A percentile compares a stretch with the other conserved stretches of the same genome.
These are phyloP conservation scores for Epichloe bromicola DNA, from an alignment of 2,329 filamentous ascomycete species.

Conservation along the genomic window DNA sequence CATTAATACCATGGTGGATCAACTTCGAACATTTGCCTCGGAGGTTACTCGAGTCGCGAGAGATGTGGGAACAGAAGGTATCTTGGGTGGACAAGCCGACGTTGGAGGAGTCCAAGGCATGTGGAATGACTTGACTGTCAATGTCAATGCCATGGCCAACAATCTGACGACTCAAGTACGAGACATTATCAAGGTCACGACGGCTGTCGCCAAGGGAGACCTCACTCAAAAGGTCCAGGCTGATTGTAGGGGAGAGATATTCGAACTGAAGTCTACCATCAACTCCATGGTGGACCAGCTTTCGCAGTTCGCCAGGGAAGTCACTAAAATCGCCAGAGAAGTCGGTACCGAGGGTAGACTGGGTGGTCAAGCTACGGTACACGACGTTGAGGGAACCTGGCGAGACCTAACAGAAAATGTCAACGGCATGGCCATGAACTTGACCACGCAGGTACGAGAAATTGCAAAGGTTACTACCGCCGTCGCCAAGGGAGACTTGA, in stretches of 20 bases:
- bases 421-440: constrained; percentile 97
- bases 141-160: constrained; percentile 80
- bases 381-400: constrained; percentile 96
- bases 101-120: constrained; percentile 77
- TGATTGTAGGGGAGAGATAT: constrained; percentile 82
- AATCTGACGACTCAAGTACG: constrained; percentile 81
- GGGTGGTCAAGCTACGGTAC: constrained; percentile 87
- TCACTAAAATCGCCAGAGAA: constrained; percentile 90
- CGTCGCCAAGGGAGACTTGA: constrained; percentile 86
- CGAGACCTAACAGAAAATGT: constrained; percentile 90
- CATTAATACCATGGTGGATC: constrained; percentile 83
- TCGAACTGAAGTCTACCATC: constrained; percentile 92
- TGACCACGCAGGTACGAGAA: constrained; percentile 94
- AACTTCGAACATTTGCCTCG: constrained; percentile 69
- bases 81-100: constrained; percentile 69
- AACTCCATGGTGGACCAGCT: constrained; percentile 99
- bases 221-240: constrained; percentile 94
- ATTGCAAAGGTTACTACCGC: constrained; percentile 95
- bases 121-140: constrained; percentile 79
- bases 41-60: constrained; percentile 73
- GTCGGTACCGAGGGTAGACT: constrained; percentile 92
- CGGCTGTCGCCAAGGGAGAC: constrained; percentile 68
- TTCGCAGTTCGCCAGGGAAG: constrained; percentile 91
- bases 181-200: constrained; percentile 79
- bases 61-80: constrained; percentile 75